Percentiles rank a stretch among this genome's conserved stretches.
phyloP scores from a whole-genome alignment of 768 basidiomycete genomes.

The Kwoniella sp. region DNA sequence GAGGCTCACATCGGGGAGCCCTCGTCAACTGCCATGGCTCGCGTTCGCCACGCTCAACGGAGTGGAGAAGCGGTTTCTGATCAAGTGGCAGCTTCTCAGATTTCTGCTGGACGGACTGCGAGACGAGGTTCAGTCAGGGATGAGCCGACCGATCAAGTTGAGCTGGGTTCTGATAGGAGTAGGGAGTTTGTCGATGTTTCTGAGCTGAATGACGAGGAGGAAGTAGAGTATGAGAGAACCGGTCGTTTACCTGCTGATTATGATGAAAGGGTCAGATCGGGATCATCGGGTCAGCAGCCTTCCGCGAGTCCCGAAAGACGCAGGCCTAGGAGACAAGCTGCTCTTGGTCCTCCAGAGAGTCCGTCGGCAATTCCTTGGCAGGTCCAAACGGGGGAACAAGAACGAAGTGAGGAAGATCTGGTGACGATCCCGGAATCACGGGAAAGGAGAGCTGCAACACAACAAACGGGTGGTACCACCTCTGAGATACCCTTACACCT shows the following conservation, averaged over 20 bases:
- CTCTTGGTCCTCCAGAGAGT: not conserved
- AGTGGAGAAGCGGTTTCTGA: not conserved
- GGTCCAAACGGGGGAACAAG: no score
- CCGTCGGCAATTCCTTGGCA: no score
- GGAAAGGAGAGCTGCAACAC: not conserved
- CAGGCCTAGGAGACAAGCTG: not conserved
- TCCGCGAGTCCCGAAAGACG: no score
- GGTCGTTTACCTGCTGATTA: constrained; percentile 6
- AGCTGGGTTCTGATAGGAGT: not conserved
- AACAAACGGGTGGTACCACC: not conserved
- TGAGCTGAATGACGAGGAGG: constrained; percentile 9
- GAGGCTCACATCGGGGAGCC: not conserved
- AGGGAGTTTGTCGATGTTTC: constrained; percentile 9
- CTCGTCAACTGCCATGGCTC: not conserved
- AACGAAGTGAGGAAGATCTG: no score
- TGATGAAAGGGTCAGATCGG: not conserved
- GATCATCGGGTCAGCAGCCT: not conserved
- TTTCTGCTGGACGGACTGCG: not conserved
- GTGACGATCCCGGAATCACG: not conserved
- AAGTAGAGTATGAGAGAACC: constrained; percentile 2
- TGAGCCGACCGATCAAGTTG: not conserved
- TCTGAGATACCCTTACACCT: not conserved
- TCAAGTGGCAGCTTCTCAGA: not conserved
- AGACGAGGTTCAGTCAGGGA: not conserved
- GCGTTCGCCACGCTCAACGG: not conserved